Base-by-base conservation (phyloP, 148 eudicot species). In the Cornus controversa region DNA sequence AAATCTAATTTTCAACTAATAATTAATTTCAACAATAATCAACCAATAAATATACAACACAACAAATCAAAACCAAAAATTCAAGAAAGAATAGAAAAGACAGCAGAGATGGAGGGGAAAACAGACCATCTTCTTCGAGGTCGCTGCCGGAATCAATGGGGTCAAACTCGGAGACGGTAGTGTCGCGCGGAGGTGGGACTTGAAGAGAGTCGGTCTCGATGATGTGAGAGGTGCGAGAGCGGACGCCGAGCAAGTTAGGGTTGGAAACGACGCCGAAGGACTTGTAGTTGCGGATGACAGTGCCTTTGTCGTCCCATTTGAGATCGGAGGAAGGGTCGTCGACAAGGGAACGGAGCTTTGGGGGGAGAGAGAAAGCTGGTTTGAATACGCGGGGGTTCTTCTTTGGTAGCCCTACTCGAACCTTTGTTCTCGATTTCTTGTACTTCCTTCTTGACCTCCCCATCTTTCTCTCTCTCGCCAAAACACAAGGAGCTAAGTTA, bases 111-210 rank as follows among this genome's bases (percentile, higher is more conserved):
- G 62, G 62, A 23, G 6, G 5, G 58, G 6, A 40, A 5, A 77
- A 91, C 91, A 74, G 28, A 94, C 98, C 98, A 54, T 94, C 96
- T 84, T 94, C 98, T 70, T 94, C 98, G 37, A 94, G 90, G 53
- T 94, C 98, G 74, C 97, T 91, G 7, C 98, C 97, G 34, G 90
- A 79, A 78, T 92, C 98, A 26, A 89, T 69, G 20, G 85, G 85
- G 24, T 78, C 90, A 53, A 94, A 92, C 80, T 89, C 94, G 53
- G 82, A 80, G 22, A 82, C 71, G 45, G 66, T 69, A 29, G 64
- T 69, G 8, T 77, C 86, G 13, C 1, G 65, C 3, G 87, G 82
- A 31, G 92, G 83, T 13, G 97, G 95, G 15, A 88, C 84, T 27
- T 95, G 92, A 66, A 95, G 97, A 6, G 90, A 80, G 50, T 89